Percentiles rank a stretch among this genome's conserved stretches.
These are phyloP conservation scores for Trichoderma koningiopsis DNA, from an alignment of 2,329 filamentous ascomycete genomes.

Conservation along the genomic window DNA sequence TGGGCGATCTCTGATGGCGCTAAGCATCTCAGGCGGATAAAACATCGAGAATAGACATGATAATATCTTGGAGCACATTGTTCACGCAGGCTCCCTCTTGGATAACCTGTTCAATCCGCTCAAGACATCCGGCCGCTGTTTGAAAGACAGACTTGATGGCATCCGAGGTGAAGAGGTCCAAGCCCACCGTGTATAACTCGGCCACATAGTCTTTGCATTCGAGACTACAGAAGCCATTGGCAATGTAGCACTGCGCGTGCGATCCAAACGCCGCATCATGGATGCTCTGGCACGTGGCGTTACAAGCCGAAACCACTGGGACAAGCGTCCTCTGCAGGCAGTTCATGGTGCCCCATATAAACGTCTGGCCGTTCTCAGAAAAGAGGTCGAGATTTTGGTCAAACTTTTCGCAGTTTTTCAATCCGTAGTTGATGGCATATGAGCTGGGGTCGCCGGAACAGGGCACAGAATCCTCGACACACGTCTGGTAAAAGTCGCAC, in stretches of 20 bases:
- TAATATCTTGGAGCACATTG: conserved; percentile 5
- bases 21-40: neutral
- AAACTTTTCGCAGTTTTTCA: conserved; percentile 21
- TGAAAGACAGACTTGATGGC: conserved; percentile 17
- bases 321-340: conserved; percentile 22
- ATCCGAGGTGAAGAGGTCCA: conserved; percentile 19
- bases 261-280: conserved; percentile 20
- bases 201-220: conserved; percentile 12
- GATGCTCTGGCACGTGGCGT: conserved; percentile 20
- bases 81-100: conserved; percentile 20
- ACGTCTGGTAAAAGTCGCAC: conserved; percentile 23
- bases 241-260: conserved; percentile 20
- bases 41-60: neutral
- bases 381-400: conserved; percentile 16
- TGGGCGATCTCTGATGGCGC: neutral
- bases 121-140: conserved; percentile 5
- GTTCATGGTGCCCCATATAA: conserved; percentile 25
- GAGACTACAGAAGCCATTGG: conserved; percentile 22
- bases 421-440: conserved; percentile 18
- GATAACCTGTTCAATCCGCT: conserved; percentile 11
- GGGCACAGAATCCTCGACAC: conserved; percentile 17
- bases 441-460: neutral
- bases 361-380: conserved; percentile 2
- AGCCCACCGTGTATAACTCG: conserved; percentile 15
- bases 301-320: conserved; percentile 9